Percentiles rank a stretch among this genome's conserved stretches.
Conservation (phyloP, 768 basidiomycete genomes). For the Naganishia kalamii region DNA sequence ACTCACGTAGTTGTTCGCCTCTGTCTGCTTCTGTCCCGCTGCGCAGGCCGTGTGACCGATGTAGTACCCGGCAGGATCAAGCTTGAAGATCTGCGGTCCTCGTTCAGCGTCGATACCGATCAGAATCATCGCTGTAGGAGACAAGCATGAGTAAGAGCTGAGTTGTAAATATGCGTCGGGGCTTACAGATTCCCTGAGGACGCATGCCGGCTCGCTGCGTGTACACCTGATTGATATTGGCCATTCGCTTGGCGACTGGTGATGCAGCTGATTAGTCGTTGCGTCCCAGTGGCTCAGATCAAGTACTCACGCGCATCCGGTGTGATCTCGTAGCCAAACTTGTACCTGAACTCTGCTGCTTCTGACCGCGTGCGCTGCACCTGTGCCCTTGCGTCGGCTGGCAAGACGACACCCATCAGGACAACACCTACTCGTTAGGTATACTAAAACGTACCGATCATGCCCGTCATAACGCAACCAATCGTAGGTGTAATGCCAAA, state of each 20-base stretch:
- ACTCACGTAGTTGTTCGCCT: conserved; percentile 80
- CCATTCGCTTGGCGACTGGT: conserved; percentile 73
- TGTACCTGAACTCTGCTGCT: conserved; percentile 88
- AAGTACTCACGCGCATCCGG: conserved; percentile 63
- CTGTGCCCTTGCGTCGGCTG: conserved; percentile 89
- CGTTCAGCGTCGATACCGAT: conserved; percentile 85
- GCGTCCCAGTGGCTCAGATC: neutral
- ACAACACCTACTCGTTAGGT: neutral
- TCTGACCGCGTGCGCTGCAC: conserved; percentile 77
- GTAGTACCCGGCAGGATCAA: conserved; percentile 97
- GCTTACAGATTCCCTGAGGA: conserved; percentile 85
- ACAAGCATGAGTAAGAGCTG: neutral
- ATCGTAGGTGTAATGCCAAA: conserved; percentile 94
- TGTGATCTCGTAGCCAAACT: conserved; percentile 96
- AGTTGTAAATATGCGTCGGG: neutral
- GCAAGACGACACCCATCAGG: neutral
- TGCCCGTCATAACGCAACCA: conserved; percentile 97
- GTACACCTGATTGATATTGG: conserved; percentile 98
- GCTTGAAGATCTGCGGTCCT: conserved; percentile 96
- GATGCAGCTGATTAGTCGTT: neutral
- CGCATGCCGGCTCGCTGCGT: conserved; percentile 97
- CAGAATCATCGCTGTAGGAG: conserved; percentile 75
- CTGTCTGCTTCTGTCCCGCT: conserved; percentile 88
- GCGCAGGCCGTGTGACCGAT: conserved; percentile 97
- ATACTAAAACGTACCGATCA: conserved; percentile 61